Evolutionary conservation across 495 filamentous ascomycete genomes (phyloP).

Genomic region (Pyronema omphalodes): DNA sequence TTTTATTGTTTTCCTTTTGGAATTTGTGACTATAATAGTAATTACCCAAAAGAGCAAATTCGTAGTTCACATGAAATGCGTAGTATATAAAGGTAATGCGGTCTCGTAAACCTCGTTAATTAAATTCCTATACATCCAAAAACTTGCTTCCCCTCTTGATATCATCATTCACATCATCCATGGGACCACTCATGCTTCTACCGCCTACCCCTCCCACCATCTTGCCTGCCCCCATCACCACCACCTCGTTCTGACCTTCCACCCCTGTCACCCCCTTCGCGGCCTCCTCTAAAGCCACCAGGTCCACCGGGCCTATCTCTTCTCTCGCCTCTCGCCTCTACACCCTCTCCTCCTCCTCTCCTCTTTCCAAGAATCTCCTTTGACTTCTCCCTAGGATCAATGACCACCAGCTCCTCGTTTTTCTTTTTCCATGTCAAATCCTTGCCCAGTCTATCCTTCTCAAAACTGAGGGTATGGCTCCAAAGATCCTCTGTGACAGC

Average conservation of each 20-base stretch:
- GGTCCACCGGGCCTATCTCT: slow-evolving; percentile 3
- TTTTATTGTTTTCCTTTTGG: too few relatives aligned
- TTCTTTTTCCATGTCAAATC: slow-evolving; percentile 77
- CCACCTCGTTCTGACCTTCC: neutral
- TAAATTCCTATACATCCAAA: too few relatives aligned
- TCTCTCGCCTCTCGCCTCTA: slow-evolving; percentile 28
- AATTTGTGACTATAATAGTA: too few relatives aligned
- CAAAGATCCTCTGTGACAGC: slow-evolving; percentile 36
- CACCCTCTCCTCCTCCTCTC: slow-evolving; percentile 35
- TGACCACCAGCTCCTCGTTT: slow-evolving; percentile 77
- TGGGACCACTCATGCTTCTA: neutral
- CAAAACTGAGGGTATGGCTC: slow-evolving; percentile 63
- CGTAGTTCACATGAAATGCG: too few relatives aligned
- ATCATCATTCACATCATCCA: too few relatives aligned
- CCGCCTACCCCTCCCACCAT: neutral
- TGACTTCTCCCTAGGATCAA: slow-evolving; percentile 79
- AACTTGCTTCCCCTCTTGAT: too few relatives aligned
- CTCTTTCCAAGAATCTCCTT: slow-evolving; percentile 49
- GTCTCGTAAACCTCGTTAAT: too few relatives aligned
- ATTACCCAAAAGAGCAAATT: too few relatives aligned
- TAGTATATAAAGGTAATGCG: too few relatives aligned
- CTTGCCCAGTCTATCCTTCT: slow-evolving; percentile 78
- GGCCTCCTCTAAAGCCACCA: neutral
- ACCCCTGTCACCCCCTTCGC: slow-evolving; percentile 3
- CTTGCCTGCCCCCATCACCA: neutral